These are phyloP conservation scores for Cystofilobasidium ferigula DNA, from an alignment of 768 basidiomycete genomes.

Conservation along the genomic window DNA sequence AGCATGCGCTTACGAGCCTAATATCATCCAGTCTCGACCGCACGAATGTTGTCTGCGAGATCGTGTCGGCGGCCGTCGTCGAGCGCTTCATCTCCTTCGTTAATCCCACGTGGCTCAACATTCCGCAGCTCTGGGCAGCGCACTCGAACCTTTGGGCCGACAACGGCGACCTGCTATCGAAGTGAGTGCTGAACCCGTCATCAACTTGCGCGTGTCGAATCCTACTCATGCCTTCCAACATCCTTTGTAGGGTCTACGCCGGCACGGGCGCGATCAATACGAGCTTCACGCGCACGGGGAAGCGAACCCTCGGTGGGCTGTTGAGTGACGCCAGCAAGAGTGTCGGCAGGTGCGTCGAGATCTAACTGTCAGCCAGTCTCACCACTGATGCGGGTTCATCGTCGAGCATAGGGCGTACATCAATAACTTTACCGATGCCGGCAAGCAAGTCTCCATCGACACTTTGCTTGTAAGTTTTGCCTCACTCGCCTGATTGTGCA, in stretches of 20 bases:
- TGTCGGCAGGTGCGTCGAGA: conserved; percentile 38
- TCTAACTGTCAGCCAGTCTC: neutral
- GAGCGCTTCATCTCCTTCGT: conserved; percentile 19
- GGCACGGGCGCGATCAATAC: conserved; percentile 74
- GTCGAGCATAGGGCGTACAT: conserved; percentile 97
- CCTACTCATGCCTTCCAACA: neutral
- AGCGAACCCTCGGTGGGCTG: conserved; percentile 84
- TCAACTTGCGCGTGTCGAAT: neutral
- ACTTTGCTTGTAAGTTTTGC: conserved; percentile 65
- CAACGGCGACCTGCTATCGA: conserved; percentile 73
- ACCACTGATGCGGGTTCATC: no score
- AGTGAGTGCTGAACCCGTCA: neutral
- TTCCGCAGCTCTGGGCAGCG: conserved; percentile 56
- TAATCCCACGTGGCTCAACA: conserved; percentile 15
- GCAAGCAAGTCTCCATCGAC: conserved; percentile 87
- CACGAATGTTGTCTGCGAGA: conserved; percentile 50
- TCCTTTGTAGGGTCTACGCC: conserved; percentile 62
- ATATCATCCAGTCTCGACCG: conserved; percentile 62
- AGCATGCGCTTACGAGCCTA: neutral
- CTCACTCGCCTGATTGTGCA: neutral
- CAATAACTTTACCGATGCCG: conserved; percentile 93
- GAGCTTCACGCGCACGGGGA: conserved; percentile 87
- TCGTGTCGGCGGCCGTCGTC: conserved; percentile 14
- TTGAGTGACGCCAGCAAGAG: conserved; percentile 95
- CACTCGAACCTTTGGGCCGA: conserved; percentile 94